Conservation (phyloP, 495 filamentous ascomycete genomes). For the Neurospora sp. region DNA sequence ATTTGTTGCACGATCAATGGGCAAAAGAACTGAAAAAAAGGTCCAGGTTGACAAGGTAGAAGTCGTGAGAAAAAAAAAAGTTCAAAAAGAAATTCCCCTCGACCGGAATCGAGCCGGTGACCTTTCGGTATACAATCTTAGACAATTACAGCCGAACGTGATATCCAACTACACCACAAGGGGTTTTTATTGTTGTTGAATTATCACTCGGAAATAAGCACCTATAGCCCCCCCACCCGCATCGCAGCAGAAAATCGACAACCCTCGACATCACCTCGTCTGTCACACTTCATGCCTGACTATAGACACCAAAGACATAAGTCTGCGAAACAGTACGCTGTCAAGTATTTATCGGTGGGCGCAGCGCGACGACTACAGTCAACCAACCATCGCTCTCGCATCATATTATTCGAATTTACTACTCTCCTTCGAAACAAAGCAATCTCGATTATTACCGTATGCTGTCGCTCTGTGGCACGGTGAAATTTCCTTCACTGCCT, state of each 20-base stretch:
- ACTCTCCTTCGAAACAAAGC: background rate
- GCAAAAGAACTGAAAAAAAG: too few species aligned
- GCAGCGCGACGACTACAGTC: too few species aligned
- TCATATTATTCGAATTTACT: too few species aligned
- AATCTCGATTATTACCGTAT: background rate
- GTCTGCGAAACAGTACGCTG: too few species aligned
- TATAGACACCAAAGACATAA: too few species aligned
- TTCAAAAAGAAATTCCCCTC: background rate
- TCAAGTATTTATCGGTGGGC: too few species aligned
- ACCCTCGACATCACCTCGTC: too few species aligned
- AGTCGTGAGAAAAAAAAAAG: background rate
- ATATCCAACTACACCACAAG: background rate
- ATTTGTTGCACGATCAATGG: too few species aligned
- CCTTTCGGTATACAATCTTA: background rate
- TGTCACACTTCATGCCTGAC: too few species aligned
- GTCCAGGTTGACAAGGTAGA: too few species aligned
- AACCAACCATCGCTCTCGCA: too few species aligned
- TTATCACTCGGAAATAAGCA: rapidly evolving
- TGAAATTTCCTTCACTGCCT: background rate
- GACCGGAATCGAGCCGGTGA: background rate
- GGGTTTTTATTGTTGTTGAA: background rate
- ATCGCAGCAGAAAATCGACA: too few species aligned
- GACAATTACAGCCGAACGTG: background rate
- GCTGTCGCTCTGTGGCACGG: background rate
- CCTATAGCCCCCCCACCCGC: background rate